Base-by-base conservation (phyloP, 1,139 yeast species). In the Entelexis sorbosivorans region DNA sequence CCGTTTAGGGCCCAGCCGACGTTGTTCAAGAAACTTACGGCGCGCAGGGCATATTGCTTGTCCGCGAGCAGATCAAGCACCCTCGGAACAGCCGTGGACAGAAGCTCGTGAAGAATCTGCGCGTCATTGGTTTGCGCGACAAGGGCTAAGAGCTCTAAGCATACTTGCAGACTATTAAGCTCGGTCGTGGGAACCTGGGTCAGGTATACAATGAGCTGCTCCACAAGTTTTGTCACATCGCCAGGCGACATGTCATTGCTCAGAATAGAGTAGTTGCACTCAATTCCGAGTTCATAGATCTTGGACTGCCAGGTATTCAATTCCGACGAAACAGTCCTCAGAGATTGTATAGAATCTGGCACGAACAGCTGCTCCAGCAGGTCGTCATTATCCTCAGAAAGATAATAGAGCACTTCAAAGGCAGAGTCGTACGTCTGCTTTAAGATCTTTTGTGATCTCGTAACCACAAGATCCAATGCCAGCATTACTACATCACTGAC, bases 101-200 rank as follows among this genome's bases (percentile, higher is more conserved):
- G n/a, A 3, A 44, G 38, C 3, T 20, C 10, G 8, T 39, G 10
- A 6, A 48, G 20, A 2, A 38, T 22, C 3, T 20, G 29, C 50
- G 8, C 39, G 22, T 54, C 49, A 16, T 48, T 49, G 9, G 71
- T 67, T 59, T 89, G 96, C 59, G 85, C 76, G 8, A 81, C 70
- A 1, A 91, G 81, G 1, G 96, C 79, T 33, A 85, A 71, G 35
- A 89, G 66, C 63, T 89, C 96, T 38, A 88, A 68, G 0, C 83
- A 72, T 1, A 81, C 73, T 60, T 86, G 95, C 32, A 84, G 70
- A 4, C 83, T 74, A 48, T 63, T 81, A 45, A 82, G 66, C n/a
- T 54, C 57, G 1, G 47, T 14, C 7, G 38, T 22, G 7, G 57
- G 58, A 8, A 49, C 44, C n/a, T 38, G 20, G 1, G 24, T 9